Conservation (phyloP, 1,139 yeast species). For the Martiniozyma asiatica region DNA sequence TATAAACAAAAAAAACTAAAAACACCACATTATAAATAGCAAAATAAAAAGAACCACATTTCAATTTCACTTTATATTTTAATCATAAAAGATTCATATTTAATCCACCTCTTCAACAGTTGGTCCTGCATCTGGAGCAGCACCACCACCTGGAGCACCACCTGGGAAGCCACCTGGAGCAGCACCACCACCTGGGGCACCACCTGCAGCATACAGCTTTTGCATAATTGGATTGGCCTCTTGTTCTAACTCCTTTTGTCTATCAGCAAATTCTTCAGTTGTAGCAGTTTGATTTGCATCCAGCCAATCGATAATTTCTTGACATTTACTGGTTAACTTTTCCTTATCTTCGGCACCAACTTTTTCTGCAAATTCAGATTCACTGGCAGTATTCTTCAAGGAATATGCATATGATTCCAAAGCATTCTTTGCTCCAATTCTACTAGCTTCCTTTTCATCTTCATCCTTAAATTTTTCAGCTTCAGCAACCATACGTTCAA, state of each 20-base stretch:
- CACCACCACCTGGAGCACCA: slow-evolving; percentile 23
- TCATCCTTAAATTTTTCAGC: slow-evolving; percentile 51
- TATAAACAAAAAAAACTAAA: neutral
- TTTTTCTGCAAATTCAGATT: slow-evolving; percentile 40
- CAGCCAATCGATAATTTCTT: slow-evolving; percentile 38
- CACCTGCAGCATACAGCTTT: slow-evolving; percentile 51
- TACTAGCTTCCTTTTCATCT: slow-evolving; percentile 71
- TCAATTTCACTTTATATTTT: neutral
- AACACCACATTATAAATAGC: neutral
- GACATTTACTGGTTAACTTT: slow-evolving; percentile 29
- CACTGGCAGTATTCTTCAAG: slow-evolving; percentile 30
- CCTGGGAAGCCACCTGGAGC: slow-evolving; percentile 36
- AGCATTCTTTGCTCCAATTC: slow-evolving; percentile 55
- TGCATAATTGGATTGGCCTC: slow-evolving; percentile 56
- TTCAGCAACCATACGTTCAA: slow-evolving; percentile 53
- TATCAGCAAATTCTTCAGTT: slow-evolving; percentile 45
- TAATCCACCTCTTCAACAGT: slow-evolving; percentile 67
- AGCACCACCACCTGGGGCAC: slow-evolving; percentile 24
- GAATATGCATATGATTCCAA: slow-evolving; percentile 47
- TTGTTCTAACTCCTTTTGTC: slow-evolving; percentile 53
- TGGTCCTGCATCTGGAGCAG: slow-evolving; percentile 43
- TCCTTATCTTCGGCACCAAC: slow-evolving; percentile 34
- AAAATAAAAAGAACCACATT: neutral
- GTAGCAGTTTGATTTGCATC: slow-evolving; percentile 40
- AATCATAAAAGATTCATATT: slow-evolving; percentile 7